These are phyloP conservation scores for Kodamaea sp. DNA, from an alignment of 1,139 yeast species.

Conservation along the genomic window DNA sequence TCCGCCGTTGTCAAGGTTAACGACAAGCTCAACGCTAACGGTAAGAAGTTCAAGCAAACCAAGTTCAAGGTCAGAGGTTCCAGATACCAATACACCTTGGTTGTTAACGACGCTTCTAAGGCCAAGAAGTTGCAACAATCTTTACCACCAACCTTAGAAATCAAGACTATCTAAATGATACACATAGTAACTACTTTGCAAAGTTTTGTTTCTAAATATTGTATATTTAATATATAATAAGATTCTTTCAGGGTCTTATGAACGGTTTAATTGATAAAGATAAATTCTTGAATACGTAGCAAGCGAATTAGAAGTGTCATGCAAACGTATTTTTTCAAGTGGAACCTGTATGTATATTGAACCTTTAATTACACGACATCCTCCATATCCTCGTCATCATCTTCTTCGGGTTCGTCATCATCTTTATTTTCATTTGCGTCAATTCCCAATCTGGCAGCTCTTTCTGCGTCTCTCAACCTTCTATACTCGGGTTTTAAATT, in stretches of 20 bases:
- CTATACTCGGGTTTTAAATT: slow-evolving; percentile 88
- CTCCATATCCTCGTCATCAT: slow-evolving; percentile 47
- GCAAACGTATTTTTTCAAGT: too few relatives aligned
- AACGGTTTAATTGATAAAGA: slow-evolving; percentile 10
- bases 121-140: slow-evolving; percentile 98
- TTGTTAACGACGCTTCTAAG: slow-evolving; percentile 94
- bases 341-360: too few relatives aligned
- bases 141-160: slow-evolving; percentile 91
- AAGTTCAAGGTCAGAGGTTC: slow-evolving; percentile 99
- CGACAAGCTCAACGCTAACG: slow-evolving; percentile 83
- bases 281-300: background rate
- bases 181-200: slow-evolving; percentile 10
- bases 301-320: too few relatives aligned
- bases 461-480: slow-evolving; percentile 74
- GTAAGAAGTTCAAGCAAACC: slow-evolving; percentile 88
- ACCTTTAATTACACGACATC: slow-evolving; percentile 37
- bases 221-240: slow-evolving; percentile 16
- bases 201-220: slow-evolving; percentile 13
- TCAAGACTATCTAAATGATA: slow-evolving; percentile 58
- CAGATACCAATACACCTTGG: slow-evolving; percentile 91
- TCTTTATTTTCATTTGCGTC: slow-evolving; percentile 39
- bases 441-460: slow-evolving; percentile 62
- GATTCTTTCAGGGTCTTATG: slow-evolving; percentile 10
- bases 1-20: slow-evolving; percentile 88
- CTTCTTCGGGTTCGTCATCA: slow-evolving; percentile 49